Evolutionary conservation across 768 basidiomycete species (phyloP).

Genomic region (Mycena rebaudengoi): DNA sequence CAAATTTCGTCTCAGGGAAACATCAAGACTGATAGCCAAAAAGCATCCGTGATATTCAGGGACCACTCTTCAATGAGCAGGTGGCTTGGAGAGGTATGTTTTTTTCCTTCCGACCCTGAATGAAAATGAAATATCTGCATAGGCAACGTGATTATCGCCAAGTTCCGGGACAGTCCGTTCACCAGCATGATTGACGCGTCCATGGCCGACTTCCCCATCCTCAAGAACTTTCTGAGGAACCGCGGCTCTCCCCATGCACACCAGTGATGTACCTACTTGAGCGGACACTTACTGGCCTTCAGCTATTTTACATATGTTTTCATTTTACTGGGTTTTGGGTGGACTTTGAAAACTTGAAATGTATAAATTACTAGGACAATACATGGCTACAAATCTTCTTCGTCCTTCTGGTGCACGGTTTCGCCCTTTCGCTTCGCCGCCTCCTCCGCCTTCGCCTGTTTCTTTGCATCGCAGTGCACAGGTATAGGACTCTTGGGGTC

Average conservation of each 20-base stretch:
- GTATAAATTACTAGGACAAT: conserved; percentile 20
- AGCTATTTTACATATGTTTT: not conserved
- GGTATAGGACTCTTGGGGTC: conserved; percentile 80
- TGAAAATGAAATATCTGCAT: not conserved
- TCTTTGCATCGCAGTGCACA: conserved; percentile 76
- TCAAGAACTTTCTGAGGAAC: conserved; percentile 81
- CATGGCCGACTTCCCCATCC: conserved; percentile 86
- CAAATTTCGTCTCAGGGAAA: too few relatives aligned
- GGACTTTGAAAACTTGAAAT: conserved; percentile 3
- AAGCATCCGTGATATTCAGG: conserved; percentile 79
- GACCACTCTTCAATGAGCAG: conserved; percentile 63
- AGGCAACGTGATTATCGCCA: conserved; percentile 78
- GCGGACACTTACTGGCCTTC: too few relatives aligned
- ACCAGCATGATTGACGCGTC: conserved; percentile 72
- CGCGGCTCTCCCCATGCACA: conserved; percentile 58
- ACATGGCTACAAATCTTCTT: conserved; percentile 18
- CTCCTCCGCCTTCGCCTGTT: conserved; percentile 45
- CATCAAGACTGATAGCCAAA: too few relatives aligned
- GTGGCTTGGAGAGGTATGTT: conserved; percentile 68
- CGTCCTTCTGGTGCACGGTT: conserved; percentile 28
- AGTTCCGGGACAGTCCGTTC: conserved; percentile 61
- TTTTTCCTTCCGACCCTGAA: not conserved
- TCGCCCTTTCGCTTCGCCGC: conserved; percentile 26
- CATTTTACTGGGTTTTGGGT: not conserved
- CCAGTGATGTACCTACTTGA: conserved; percentile 1